phyloP scores from a whole-genome alignment of 768 basidiomycete species.

The Boletus huronensis region DNA sequence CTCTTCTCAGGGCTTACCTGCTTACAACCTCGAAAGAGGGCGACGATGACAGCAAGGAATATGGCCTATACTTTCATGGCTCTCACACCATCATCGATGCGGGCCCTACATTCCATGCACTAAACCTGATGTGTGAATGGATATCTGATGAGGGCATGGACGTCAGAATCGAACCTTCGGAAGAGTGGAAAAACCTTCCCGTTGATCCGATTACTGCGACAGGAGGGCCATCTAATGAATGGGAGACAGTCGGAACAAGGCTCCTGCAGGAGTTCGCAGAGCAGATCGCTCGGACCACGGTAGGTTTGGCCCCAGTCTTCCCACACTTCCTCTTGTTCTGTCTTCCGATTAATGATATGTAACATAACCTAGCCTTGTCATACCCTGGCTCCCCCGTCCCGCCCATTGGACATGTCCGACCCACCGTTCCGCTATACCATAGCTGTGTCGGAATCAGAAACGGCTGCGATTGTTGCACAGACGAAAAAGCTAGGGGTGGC shows the following conservation, averaged over 20 bases:
- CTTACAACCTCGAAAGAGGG: constrained; percentile 6
- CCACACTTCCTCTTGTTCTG: no score
- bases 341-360: background rate
- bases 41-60: background rate
- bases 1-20: constrained; percentile 10
- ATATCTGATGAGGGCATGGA: constrained; percentile 15
- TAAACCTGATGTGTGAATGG: constrained; percentile 25
- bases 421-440: constrained; percentile 2
- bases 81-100: constrained; percentile 23
- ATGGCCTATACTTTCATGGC: constrained; percentile 24
- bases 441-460: constrained; percentile 3
- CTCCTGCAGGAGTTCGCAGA: constrained; percentile 14
- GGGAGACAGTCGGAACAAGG: constrained; percentile 11
- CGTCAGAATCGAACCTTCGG: constrained; percentile 4
- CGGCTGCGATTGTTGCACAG: constrained; percentile 7
- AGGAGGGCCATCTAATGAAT: constrained; percentile 18
- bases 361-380: constrained; percentile 1
- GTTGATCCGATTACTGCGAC: constrained; percentile 25
- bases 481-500: constrained; percentile 12
- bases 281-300: constrained; percentile 2
- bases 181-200: constrained; percentile 28
- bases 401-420: constrained; percentile 5
- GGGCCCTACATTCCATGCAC: constrained; percentile 18
- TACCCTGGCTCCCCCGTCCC: constrained; percentile 7
- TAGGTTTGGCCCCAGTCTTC: background rate